Conservation (phyloP, 805 yeast genomes). For the Ogataea populi-albae region DNA sequence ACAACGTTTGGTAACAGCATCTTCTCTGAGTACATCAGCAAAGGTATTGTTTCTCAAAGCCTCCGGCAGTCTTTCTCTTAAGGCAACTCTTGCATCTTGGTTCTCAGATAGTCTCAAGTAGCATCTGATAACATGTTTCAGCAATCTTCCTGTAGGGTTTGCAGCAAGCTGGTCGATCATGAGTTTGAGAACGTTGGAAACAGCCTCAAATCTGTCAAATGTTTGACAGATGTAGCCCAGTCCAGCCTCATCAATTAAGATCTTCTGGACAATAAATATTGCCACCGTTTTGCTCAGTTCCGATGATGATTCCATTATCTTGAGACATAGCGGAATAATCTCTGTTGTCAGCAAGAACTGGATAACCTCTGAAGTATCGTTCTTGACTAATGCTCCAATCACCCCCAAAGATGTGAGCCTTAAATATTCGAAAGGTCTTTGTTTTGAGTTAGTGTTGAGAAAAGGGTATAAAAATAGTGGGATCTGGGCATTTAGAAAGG, state of each 20-base stretch:
- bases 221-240: conserved; percentile 91
- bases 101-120: conserved; percentile 88
- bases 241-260: conserved; percentile 88
- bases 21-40: conserved; percentile 74
- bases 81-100: conserved; percentile 82
- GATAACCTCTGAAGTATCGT: conserved; percentile 93
- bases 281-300: conserved; percentile 96
- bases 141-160: conserved; percentile 74
- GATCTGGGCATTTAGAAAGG: conserved; percentile 84
- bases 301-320: conserved; percentile 93
- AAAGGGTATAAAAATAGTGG: conserved; percentile 93
- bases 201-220: conserved; percentile 91
- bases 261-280: conserved; percentile 91
- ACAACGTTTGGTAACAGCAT: conserved; percentile 82
- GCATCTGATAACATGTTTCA: conserved; percentile 93
- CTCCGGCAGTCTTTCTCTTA: conserved; percentile 80
- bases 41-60: conserved; percentile 87
- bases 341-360: conserved; percentile 91
- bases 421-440: conserved; percentile 89
- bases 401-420: conserved; percentile 93
- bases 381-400: conserved; percentile 93
- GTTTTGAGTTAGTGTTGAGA: conserved; percentile 85
- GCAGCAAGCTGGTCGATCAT: conserved; percentile 86
- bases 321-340: conserved; percentile 89
- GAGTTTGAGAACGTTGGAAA: conserved; percentile 73